Evolutionary conservation across 129 eudicot genomes (phyloP).

Genomic region (carrot (Daucus carota)): DNA sequence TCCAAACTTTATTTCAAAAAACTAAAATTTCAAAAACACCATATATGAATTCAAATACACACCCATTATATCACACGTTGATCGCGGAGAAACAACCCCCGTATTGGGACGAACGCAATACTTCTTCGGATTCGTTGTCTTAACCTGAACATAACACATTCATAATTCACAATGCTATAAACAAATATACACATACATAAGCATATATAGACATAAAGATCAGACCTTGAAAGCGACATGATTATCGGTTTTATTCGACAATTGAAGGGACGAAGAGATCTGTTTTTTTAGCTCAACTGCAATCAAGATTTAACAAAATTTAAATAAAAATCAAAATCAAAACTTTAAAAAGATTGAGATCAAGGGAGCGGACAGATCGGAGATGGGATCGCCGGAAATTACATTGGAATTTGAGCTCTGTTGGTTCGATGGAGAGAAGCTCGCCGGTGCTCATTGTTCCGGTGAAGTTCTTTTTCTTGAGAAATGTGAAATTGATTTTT

Average conservation of each 20-base stretch:
- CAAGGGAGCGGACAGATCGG: not conserved
- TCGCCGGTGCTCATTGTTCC: constrained; percentile 58
- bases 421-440: constrained; percentile 69
- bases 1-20: constrained; percentile 37
- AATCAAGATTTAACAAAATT: constrained; percentile 9
- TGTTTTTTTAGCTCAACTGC: constrained; percentile 85
- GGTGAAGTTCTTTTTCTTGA: not conserved
- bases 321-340: constrained; percentile 3
- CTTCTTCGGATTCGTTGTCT: constrained; percentile 95
- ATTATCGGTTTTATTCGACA: constrained; percentile 65
- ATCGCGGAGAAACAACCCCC: constrained; percentile 73
- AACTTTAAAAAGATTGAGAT: not conserved
- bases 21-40: constrained; percentile 26
- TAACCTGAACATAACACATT: constrained; percentile 38
- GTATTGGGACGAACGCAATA: constrained; percentile 94
- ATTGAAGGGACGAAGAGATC: constrained; percentile 79
- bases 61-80: constrained; percentile 82
- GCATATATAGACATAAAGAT: not conserved
- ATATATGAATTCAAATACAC: constrained; percentile 23
- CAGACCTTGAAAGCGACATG: constrained; percentile 90
- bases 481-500: not conserved
- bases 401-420: constrained; percentile 83
- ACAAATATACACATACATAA: not conserved
- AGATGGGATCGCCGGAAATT: constrained; percentile 14
- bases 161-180: constrained; percentile 1